A percentile compares a stretch with the other conserved stretches of the same genome.
Conservation (phyloP, 192 early-diverging fungal species). For the Coemansia sp. region DNA sequence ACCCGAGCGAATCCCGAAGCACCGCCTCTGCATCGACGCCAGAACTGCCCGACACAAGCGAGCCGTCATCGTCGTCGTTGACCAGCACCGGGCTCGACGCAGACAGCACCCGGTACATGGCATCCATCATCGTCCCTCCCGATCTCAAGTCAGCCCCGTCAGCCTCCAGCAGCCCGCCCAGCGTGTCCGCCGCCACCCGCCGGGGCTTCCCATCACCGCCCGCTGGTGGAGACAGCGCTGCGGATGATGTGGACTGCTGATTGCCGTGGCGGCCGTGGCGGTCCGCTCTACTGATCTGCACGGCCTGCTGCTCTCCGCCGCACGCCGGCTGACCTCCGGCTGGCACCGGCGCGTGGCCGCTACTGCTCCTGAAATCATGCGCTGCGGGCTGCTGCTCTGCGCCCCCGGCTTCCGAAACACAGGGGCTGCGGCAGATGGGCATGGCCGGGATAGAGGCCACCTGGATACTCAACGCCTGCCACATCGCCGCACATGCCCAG, state of each 20-base stretch:
- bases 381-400: background rate
- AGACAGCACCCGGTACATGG: conserved; percentile 5
- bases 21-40: conserved; percentile 1
- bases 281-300: too few species aligned
- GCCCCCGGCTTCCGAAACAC: background rate
- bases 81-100: background rate
- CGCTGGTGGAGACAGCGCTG: too few species aligned
- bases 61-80: background rate
- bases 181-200: background rate
- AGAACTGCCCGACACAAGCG: background rate
- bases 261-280: background rate
- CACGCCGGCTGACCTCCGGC: too few species aligned
- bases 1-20: background rate
- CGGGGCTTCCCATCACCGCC: too few species aligned
- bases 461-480: conserved; percentile 21
- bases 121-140: conserved; percentile 5
- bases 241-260: too few species aligned
- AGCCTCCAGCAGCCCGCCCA: conserved; percentile 11
- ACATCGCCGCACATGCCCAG: conserved; percentile 12
- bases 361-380: too few species aligned
- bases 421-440: conserved; percentile 12
- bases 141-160: background rate
- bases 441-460: conserved; percentile 7
- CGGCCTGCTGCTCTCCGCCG: background rate
- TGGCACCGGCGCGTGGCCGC: too few species aligned